Percentiles rank a stretch among this genome's conserved stretches.
phyloP scores from a whole-genome alignment of 2,329 filamentous ascomycete species.

The Colletotrichum acutatum region DNA sequence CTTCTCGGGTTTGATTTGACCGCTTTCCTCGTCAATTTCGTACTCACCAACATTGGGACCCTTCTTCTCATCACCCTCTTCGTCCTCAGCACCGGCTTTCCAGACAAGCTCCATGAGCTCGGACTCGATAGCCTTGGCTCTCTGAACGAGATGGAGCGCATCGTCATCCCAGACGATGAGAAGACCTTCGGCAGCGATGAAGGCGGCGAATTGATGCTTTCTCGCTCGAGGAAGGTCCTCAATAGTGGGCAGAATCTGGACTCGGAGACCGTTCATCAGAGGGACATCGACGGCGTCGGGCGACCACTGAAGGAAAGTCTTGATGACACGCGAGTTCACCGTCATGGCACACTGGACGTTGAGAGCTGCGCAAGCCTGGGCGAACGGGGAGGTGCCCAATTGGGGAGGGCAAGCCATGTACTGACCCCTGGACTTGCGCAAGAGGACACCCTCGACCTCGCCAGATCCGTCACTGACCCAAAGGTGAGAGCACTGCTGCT shows the following conservation, averaged over 20 bases:
- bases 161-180: conserved; percentile 88
- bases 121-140: conserved; percentile 78
- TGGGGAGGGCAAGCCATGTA: conserved; percentile 80
- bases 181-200: conserved; percentile 76
- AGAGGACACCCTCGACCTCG: conserved; percentile 76
- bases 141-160: conserved; percentile 73
- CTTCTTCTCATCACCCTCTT: conserved; percentile 64
- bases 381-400: conserved; percentile 71
- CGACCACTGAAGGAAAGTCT: conserved; percentile 79
- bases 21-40: conserved; percentile 78
- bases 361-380: conserved; percentile 72
- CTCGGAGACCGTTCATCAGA: conserved; percentile 78
- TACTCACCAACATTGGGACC: conserved; percentile 56
- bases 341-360: conserved; percentile 86
- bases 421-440: conserved; percentile 73
- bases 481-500: conserved; percentile 79
- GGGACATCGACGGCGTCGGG: conserved; percentile 80
- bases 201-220: conserved; percentile 85
- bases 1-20: conserved; percentile 71
- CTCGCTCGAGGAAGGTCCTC: conserved; percentile 76
- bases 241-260: conserved; percentile 79
- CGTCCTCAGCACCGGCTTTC: conserved; percentile 67
- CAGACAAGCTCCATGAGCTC: conserved; percentile 84
- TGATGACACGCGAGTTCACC: conserved; percentile 82
- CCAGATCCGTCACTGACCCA: conserved; percentile 79